Base-by-base conservation (phyloP, 352 stramenopile species). In the Globisporangium spinosum region DNA sequence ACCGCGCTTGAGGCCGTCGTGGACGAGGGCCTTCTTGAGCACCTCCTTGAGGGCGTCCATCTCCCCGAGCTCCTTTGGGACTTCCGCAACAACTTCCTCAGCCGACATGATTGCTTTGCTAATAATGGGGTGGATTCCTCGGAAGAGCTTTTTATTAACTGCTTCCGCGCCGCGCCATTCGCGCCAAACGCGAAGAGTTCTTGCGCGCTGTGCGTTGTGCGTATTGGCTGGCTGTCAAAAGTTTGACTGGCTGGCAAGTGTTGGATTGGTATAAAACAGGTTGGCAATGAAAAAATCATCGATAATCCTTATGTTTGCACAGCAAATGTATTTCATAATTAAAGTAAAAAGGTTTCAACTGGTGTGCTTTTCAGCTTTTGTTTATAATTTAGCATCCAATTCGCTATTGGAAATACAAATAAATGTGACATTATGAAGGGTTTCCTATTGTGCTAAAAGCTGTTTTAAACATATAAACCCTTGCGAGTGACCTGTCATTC, bases 11-110 rank as follows among this genome's bases (percentile, higher is more conserved):
- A 99, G 94, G 73, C 98, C 98, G 77, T 99, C 97, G 83, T 99
- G 97, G 79, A 99, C 96, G 67, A 99, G 96, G 59, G 98, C 94
- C 91, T 99, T 99, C 89, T 99, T 98, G 65, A 99, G 93, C 69
- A 99, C 97, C 83, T 98, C 94, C 87, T 98, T 98, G 68, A 99
- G 88, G 65, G 97, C 97, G 71, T 98, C 97, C 83, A 99, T 97
- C 77, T 98, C 95, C 70, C 89, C 96, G 77, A 99, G 90, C 81
- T 98, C 94, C 79, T 97, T 94, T 58, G 87, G 83, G 25, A 91
- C 85, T 71, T 97, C 92, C 73, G 92, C 93, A 69, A 97, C 91
- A 88, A 95, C 93, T 91, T 98, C 90, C 88, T 96, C 89, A 87
- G 89, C 89, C 89, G 86, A 94, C 86, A 94, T 94, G 77, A 82